These are phyloP conservation scores for Straminergon stramineum DNA, from an alignment of 225 moss, liverwort and hornwort species.

Conservation along the genomic window DNA sequence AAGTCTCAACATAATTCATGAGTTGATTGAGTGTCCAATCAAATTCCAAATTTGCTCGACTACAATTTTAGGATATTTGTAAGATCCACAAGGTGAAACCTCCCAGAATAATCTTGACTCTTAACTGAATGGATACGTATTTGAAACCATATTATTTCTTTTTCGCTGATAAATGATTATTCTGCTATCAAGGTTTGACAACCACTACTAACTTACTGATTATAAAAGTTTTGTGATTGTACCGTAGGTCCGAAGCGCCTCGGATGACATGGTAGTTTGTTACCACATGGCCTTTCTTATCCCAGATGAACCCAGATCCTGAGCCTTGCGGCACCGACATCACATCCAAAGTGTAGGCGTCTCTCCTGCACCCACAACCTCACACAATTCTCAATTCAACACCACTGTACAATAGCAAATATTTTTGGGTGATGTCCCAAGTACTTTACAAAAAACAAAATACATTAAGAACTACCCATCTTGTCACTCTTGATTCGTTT, in stretches of 20 bases:
- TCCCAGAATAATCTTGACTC: neutral
- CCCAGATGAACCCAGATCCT: conserved; percentile 99
- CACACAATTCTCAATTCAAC: neutral
- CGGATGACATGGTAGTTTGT: conserved; percentile 98
- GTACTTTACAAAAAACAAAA: neutral
- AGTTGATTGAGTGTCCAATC: neutral
- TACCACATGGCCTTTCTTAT: conserved; percentile 85
- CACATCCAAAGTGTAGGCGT: conserved; percentile 95
- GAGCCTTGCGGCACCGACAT: conserved; percentile 99
- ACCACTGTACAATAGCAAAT: neutral
- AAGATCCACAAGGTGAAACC: neutral
- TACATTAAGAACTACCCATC: neutral
- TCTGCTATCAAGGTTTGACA: neutral
- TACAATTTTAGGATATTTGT: neutral
- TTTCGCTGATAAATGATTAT: neutral
- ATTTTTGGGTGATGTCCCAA: neutral
- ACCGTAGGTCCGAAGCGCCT: conserved; percentile 98
- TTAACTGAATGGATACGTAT: neutral
- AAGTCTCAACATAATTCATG: neutral
- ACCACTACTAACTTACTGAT: too few relatives aligned
- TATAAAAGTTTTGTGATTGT: neutral
- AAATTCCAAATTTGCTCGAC: neutral
- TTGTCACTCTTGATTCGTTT: neutral
- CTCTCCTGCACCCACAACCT: conserved; percentile 51
- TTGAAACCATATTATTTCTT: neutral